Evolutionary conservation across 805 yeast genomes (phyloP), one percentile per base, ranked within the genome.

Genomic region (Wickerhamiella domercqiae): DNA sequence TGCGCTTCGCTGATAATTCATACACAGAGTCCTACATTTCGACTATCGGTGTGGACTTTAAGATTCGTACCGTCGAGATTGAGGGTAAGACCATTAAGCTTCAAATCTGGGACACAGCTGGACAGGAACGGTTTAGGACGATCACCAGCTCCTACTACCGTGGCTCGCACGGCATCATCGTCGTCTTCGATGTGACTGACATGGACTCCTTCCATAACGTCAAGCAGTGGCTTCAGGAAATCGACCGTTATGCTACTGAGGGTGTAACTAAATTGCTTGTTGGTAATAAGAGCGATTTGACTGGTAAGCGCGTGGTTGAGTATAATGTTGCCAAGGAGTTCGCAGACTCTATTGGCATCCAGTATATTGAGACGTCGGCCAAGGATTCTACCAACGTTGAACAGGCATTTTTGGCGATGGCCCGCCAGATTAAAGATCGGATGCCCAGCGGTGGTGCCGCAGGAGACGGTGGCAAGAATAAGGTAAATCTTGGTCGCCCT

Each of bases 31-130:
- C 90, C 52, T 90, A 87, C 64, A 86, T 90, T 54, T 82, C 95
- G 40, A 90, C 98, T 33, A 90, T 90, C 57, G 98, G 98, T 40
- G 97, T 90, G 38, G 98, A 90, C 60, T 90, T 90, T 68, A 73
- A 73, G 57, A 64, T 63, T 52, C 62, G 68, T 41, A 64, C 68
- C 20, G 60, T 63, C 37, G 97, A 90, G 57, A 68, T 90, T 43
- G 96, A 90, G 52, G 97, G 97, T 47, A 90, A 90, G 67, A 82
- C 94, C 38, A 90, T 90, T 58, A 90, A 90, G 64, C 71, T 90
- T 56, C 98, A 90, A 66, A 87, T 90, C 56, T 90, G 98, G 98
- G 98, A 90, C 59, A 90, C 98, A 39, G 98, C 97, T 9, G 98
- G 98, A 34, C 98, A 90, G 66, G 98, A 90, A 62, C 70, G 98